A percentile compares a stretch with the other conserved stretches of the same genome.
Evolutionary conservation across 2,329 filamentous ascomycete genomes (phyloP).

Genomic region (Alternaria incomplexa): DNA sequence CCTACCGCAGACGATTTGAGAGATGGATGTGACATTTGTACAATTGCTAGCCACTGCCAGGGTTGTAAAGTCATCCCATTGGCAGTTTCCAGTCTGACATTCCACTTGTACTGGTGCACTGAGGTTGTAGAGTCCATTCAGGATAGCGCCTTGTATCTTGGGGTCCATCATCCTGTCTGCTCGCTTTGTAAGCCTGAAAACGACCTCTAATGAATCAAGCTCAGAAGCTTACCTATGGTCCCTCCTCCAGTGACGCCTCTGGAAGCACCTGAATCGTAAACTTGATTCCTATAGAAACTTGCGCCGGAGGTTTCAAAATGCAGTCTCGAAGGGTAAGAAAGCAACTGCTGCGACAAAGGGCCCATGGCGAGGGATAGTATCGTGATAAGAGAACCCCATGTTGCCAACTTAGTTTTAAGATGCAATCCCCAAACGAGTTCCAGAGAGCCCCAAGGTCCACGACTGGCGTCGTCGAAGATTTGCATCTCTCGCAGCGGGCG

Average conservation of each 20-base stretch:
- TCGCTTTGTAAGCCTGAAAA: neutral
- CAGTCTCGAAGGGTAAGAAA: neutral
- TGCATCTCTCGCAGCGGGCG: slow-evolving; percentile 28
- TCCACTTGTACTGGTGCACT: neutral
- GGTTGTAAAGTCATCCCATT: neutral
- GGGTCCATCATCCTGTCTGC: neutral
- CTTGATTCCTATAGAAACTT: neutral
- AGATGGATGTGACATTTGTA: neutral
- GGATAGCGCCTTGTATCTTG: slow-evolving; percentile 4
- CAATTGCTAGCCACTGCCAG: neutral
- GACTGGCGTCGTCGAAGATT: slow-evolving; percentile 35
- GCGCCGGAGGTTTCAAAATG: neutral
- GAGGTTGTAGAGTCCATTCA: slow-evolving; percentile 4
- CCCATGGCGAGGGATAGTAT: slow-evolving; percentile 4
- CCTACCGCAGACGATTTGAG: rapidly evolving
- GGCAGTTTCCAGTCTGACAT: slow-evolving; percentile 2
- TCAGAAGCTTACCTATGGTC: too few relatives aligned
- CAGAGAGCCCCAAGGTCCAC: slow-evolving; percentile 26
- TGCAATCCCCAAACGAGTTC: neutral
- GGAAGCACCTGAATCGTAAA: neutral
- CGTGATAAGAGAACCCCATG: slow-evolving; percentile 1
- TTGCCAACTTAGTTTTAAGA: slow-evolving; percentile 1
- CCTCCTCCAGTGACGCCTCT: neutral
- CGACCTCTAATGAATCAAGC: neutral
- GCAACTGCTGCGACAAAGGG: slow-evolving; percentile 1